Evolutionary conservation across 345 rosid species (phyloP), one percentile per base, ranked within the genome.

Genomic region (Syzygium jambos): DNA sequence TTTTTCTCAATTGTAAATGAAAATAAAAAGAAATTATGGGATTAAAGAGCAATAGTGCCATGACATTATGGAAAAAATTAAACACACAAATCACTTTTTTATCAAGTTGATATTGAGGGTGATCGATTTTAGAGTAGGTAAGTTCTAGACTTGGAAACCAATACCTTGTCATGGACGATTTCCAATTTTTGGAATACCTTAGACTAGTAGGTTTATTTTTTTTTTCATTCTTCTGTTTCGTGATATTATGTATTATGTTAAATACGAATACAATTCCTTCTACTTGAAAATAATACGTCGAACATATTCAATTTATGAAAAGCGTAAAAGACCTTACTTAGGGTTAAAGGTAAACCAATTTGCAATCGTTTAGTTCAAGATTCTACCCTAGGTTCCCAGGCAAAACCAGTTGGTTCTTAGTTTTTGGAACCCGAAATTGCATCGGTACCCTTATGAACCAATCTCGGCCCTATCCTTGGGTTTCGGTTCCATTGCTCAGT

Each of bases 401-500:
- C 10, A 4, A 11, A 25, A 25, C 1, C 12, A 25, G 8, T 8
- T 11, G 14, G 5, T 57, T 57, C 6, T 57, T 5, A 23, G 2
- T 3, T 9, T 16, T 68, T 68, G 41, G 11, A 19, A 9, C 11
- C 0, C 0, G 7, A 17, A 73, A 73, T 0, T 34, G 1, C 4
- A 73, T 7, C 11, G 11, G 1, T 73, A 1, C 3, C 6, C 23
- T 4, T 30, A 9, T 65, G 43, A 30, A 68, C 78, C 11, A 8
- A 30, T 68, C 23, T 65, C 5, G 1, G 41, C 0, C 11, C 2
- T 0, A 10, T 65, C 10, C 1, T 5, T 9, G 1, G 10, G 0
- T 68, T 34, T 0, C 0, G 7, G 25, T 68, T 9, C 1, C 1
- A 0, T 19, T 0, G 2, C 49, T 73, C 27, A 19, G 38, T 73